Evolutionary conservation across 176 grass and related monocot species (phyloP), one percentile per base, ranked within the genome.

Genomic region (Puccinellia tenuiflora): DNA sequence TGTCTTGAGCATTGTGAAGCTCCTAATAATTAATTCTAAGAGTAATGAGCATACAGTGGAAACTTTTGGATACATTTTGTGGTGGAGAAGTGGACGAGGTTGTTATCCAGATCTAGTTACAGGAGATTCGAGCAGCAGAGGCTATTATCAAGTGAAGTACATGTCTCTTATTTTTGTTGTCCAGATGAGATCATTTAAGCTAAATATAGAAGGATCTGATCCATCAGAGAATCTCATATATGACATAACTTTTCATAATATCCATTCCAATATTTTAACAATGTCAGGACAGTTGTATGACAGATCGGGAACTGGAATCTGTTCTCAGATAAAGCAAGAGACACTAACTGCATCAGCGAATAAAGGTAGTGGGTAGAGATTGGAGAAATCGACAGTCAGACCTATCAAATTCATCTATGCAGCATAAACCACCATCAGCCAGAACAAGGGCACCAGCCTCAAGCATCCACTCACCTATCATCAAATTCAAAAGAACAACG

Each of bases 361-460:
- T 65, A 53, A 31, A 54, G 6, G 9, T 54, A 81, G 17, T 48
- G 26, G 8, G 61, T 68, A 76, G 22, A 2, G 54, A 28, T 24
- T 73, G n/a, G 28, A 39, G 47, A 78, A 47, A 34, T 71, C 66
- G 40, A 76, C 39, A 73, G 34, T 34, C 78, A 5, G 68, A 98
- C 96, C 96, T 98, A 73, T 98, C 96, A 90, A 98, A 98, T 88
- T 98, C 96, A 86, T 98, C 96, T 77, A 98, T 98, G 90, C 96
- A 98, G 83, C 96, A 98, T 59, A 98, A 86, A 34, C 96, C 96
- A 28, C 96, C 96, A 91, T 98, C 92, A 88, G 96, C 96, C 39
- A 98, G 85, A 73, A 98, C 92, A 92, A 98, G 96, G 21, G 96
- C 96, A 33, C 92, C 90, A 80, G 96, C 96, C 77, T 98, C 96